These are phyloP conservation scores for Haplographium delicatum DNA, from an alignment of 495 filamentous ascomycete genomes.

Conservation along the genomic window DNA sequence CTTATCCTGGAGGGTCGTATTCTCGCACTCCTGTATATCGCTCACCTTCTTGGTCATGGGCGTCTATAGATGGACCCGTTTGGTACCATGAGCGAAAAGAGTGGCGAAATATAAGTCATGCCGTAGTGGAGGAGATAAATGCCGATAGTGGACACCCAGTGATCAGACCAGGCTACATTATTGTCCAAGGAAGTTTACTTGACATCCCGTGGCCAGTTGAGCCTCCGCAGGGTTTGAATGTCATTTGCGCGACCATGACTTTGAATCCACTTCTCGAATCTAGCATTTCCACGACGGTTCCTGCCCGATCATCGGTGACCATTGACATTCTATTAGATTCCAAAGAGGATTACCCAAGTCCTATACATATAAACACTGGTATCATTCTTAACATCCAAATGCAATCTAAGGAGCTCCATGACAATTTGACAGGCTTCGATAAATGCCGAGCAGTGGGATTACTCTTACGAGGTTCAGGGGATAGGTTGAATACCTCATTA, in stretches of 20 bases:
- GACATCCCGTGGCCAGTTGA: background rate
- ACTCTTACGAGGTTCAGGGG: background rate
- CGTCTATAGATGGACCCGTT: background rate
- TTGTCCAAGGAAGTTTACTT: background rate
- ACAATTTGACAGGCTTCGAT: background rate
- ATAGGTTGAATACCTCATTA: background rate
- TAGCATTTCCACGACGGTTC: background rate
- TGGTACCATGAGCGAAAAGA: constrained; percentile 11
- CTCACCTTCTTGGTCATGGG: constrained; percentile 9
- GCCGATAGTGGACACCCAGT: background rate
- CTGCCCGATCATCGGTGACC: background rate
- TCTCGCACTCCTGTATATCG: background rate
- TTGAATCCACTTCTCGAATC: background rate
- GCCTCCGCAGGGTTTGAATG: background rate
- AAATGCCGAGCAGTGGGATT: constrained; percentile 3
- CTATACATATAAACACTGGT: background rate
- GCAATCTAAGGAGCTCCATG: background rate
- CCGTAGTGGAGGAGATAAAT: constrained; percentile 1
- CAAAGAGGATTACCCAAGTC: background rate
- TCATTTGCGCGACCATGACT: background rate
- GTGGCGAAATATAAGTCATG: constrained; percentile 3
- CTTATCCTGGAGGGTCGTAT: background rate
- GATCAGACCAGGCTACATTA: background rate
- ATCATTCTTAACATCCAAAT: constrained; percentile 1
- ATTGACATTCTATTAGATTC: background rate